phyloP scores from a whole-genome alignment of 2,329 filamentous ascomycete genomes.

The Cucurbitaria berberidis region DNA sequence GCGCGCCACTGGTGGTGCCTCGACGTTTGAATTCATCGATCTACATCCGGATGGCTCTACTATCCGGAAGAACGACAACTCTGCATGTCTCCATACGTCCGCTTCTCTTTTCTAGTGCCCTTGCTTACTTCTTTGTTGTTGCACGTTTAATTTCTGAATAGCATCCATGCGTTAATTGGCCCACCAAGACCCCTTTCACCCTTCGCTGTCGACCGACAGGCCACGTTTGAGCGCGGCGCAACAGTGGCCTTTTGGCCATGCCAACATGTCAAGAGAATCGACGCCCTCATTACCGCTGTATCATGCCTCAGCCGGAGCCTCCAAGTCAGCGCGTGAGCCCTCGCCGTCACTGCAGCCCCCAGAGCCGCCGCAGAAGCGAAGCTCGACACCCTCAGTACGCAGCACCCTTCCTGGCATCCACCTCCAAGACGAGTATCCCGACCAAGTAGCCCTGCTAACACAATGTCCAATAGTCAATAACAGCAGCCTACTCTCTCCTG shows the following conservation, averaged over 20 bases:
- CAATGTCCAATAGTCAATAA: constrained; percentile 46
- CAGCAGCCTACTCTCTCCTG: constrained; percentile 66
- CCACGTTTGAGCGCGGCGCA: constrained; percentile 43
- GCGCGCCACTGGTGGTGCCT: constrained; percentile 24
- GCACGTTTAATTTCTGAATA: constrained; percentile 3
- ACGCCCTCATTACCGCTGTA: constrained; percentile 65
- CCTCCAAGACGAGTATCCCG: neutral
- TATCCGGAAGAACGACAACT: constrained; percentile 14
- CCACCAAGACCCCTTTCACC: constrained; percentile 4
- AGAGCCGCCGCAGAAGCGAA: constrained; percentile 32
- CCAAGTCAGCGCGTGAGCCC: constrained; percentile 33
- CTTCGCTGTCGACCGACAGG: constrained; percentile 23
- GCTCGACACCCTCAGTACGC: constrained; percentile 40
- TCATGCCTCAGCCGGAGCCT: constrained; percentile 52
- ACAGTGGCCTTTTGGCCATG: constrained; percentile 51
- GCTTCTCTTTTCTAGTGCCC: neutral
- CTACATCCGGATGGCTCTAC: constrained; percentile 19
- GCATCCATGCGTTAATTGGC: constrained; percentile 34
- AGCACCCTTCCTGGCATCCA: neutral
- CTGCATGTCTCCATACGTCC: constrained; percentile 6
- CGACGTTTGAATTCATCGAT: constrained; percentile 29
- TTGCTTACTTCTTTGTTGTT: constrained; percentile 4
- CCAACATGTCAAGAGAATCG: constrained; percentile 68
- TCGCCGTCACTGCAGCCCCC: constrained; percentile 42
- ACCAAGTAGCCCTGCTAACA: constrained; percentile 23